Evolutionary conservation across 176 grass and related monocot species (phyloP), one percentile per base, ranked within the genome.

Genomic region (Triticum turgidum): DNA sequence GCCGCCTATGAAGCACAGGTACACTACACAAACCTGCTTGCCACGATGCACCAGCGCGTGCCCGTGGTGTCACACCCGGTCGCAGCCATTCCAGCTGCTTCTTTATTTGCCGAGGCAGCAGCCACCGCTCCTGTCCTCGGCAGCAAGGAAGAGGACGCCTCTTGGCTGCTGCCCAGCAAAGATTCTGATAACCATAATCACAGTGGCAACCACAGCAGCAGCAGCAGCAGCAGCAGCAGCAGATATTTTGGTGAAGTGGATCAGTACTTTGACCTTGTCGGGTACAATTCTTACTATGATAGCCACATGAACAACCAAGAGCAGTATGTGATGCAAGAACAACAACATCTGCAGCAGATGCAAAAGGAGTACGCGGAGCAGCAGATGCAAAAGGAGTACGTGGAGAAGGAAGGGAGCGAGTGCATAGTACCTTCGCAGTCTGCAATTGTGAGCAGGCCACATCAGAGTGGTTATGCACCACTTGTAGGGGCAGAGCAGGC

Each of bases 21-120:
- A 59, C 95, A 95, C 93, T 93, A 93, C 12, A 78, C 91, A 41
- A 93, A 95, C 88, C 89, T 84, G 39, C 89, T 98, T 0, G 93
- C 91, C 4, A 37, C 77, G 81, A 82, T 91, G 77, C 93, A 92
- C 71, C 87, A 83, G 20, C 77, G 89, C 5, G 65, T 90, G 54
- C 93, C 93, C 21, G 81, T 89, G 42, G 39, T 91, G 54, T 90
- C 91, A 1, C 81, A 91, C 21, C 78, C 87, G 0, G n/a, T 45
- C 6, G 18, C 58, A 54, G 44, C 93, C 78, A 51, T 89, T 54
- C 87, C 88, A 4, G 49, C 81, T 11, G 80, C 87, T 51, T 80
- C 73, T 18, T 45, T 64, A 9, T 42, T 66, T 3, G 77, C 65
- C 2, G 37, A 89, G 61, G 77, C 47, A 7, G 32, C 42, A 37